Conservation (phyloP, 1,284 basidiomycete species). For the Irpex sp. region DNA sequence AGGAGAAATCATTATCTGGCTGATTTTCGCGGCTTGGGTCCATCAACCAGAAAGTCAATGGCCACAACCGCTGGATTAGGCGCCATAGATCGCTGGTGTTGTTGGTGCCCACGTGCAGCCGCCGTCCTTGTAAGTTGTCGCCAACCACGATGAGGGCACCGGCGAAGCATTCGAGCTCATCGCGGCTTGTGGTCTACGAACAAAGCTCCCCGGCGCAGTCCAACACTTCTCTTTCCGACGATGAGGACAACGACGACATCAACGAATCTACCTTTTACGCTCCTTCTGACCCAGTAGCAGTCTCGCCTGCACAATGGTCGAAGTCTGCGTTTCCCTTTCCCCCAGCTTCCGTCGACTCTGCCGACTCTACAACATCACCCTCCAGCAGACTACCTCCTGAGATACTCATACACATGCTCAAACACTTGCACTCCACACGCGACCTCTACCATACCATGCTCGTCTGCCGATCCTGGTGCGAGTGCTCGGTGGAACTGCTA, state of each 20-base stretch:
- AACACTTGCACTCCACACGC: slow-evolving; percentile 67
- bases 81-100: background rate
- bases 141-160: slow-evolving; percentile 14
- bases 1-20: slow-evolving; percentile 6
- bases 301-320: slow-evolving; percentile 65
- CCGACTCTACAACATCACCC: slow-evolving; percentile 37
- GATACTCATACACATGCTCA: slow-evolving; percentile 90
- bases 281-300: slow-evolving; percentile 34
- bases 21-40: slow-evolving; percentile 3
- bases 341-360: slow-evolving; percentile 12
- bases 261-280: slow-evolving; percentile 48
- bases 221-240: slow-evolving; percentile 50
- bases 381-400: slow-evolving; percentile 74
- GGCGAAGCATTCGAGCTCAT: slow-evolving; percentile 9
- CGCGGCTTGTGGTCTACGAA: slow-evolving; percentile 37
- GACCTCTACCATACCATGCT: slow-evolving; percentile 77
- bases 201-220: slow-evolving; percentile 53
- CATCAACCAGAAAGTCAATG: slow-evolving; percentile 4
- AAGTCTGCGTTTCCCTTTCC: slow-evolving; percentile 23
- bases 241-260: slow-evolving; percentile 62
- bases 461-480: slow-evolving; percentile 91
- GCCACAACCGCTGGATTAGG: slow-evolving; percentile 9
- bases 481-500: slow-evolving; percentile 90
- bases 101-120: slow-evolving; percentile 10
- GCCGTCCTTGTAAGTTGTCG: slow-evolving; percentile 11